Conservation (phyloP, 2,329 filamentous ascomycete species). For the Aspergillus versicolor region DNA sequence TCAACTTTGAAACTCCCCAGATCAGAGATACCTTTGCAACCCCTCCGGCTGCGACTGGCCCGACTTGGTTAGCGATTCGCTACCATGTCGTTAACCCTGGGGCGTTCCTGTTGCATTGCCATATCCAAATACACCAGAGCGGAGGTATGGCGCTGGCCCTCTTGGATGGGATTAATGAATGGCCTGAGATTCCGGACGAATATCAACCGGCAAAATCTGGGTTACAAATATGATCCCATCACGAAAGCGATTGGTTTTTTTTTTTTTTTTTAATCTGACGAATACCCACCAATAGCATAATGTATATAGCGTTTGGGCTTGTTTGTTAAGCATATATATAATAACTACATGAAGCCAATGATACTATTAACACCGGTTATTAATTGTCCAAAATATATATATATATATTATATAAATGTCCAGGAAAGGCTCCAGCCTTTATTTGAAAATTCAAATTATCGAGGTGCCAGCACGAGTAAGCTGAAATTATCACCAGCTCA, state of each 20-base stretch:
- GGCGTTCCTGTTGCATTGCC: constrained; percentile 57
- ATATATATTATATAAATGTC: too few relatives aligned
- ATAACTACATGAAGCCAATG: background rate
- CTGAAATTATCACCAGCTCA: too few relatives aligned
- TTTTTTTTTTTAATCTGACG: background rate
- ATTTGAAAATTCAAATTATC: too few relatives aligned
- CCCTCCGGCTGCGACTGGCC: constrained; percentile 28
- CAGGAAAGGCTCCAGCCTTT: too few relatives aligned
- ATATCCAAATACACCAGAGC: constrained; percentile 54
- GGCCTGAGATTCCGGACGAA: constrained; percentile 28
- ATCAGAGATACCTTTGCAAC: constrained; percentile 53
- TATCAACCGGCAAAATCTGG: constrained; percentile 17
- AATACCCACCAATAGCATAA: background rate
- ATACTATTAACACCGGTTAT: too few relatives aligned
- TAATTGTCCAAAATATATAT: too few relatives aligned
- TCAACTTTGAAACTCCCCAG: constrained; percentile 59
- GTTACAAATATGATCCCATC: background rate
- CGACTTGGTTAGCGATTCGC: constrained; percentile 52
- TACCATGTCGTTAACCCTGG: constrained; percentile 56
- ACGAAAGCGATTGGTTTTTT: background rate
- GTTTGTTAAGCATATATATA: background rate
- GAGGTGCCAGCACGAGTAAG: too few relatives aligned
- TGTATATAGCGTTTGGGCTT: background rate
- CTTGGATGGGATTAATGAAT: constrained; percentile 40
- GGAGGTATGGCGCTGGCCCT: constrained; percentile 59